A percentile compares a stretch with the other conserved stretches of the same genome.
These are phyloP conservation scores for Monosporozyma aerobia DNA, from an alignment of 805 yeast species.

Conservation along the genomic window DNA sequence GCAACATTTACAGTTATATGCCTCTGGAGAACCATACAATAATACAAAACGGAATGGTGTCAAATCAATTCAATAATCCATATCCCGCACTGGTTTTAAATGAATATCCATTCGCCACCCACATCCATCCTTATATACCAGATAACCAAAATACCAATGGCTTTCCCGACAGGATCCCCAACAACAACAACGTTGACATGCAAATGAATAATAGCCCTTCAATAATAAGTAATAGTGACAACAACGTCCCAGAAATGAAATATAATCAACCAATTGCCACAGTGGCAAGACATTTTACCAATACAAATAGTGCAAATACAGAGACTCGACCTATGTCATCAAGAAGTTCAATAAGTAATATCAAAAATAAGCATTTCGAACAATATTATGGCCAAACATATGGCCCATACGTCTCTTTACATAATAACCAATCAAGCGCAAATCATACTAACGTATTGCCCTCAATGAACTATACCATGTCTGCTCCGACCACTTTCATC, in stretches of 20 bases:
- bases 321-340: too few species aligned
- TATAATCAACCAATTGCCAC: neutral
- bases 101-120: neutral
- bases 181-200: too few species aligned
- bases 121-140: neutral
- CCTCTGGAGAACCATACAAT: neutral
- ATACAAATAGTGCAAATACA: neutral
- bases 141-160: neutral
- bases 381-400: neutral
- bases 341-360: neutral
- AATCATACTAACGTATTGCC: neutral
- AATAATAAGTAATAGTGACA: neutral
- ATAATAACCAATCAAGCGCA: neutral
- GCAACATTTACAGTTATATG: neutral
- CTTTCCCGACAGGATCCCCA: neutral
- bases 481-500: neutral
- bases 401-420: neutral
- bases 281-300: neutral
- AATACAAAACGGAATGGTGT: neutral
- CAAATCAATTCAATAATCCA: neutral
- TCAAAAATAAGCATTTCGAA: neutral
- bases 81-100: neutral
- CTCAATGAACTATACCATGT: neutral
- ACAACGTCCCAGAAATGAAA: neutral
- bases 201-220: neutral